phyloP scores from a whole-genome alignment of 2,329 filamentous ascomycete species.

The Colletotrichum sp. region DNA sequence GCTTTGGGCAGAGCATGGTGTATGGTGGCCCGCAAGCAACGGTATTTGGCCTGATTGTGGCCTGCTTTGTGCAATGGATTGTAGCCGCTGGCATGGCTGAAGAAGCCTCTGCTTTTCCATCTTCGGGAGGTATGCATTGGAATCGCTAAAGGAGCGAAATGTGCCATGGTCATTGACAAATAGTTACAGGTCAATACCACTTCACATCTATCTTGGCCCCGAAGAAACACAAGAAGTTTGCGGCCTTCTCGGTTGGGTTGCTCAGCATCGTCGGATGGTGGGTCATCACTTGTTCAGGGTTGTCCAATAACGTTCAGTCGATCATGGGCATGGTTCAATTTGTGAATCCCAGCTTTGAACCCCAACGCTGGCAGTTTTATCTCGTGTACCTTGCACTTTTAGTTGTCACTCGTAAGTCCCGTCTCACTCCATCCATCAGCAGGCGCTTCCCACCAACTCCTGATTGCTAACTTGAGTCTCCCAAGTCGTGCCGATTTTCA shows the following conservation, averaged over 20 bases:
- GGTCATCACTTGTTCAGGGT: conserved; percentile 25
- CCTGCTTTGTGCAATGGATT: conserved; percentile 23
- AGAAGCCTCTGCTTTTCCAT: conserved; percentile 21
- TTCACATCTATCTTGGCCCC: conserved; percentile 22
- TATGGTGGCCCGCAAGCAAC: conserved; percentile 23
- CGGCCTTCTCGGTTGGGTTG: conserved; percentile 18
- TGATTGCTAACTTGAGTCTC: neutral
- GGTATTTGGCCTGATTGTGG: conserved; percentile 22
- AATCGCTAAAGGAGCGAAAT: neutral
- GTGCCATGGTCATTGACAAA: neutral
- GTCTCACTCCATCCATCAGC: neutral
- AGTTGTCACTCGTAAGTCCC: conserved; percentile 16
- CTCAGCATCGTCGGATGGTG: conserved; percentile 23
- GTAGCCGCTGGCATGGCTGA: conserved; percentile 23
- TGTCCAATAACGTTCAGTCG: conserved; percentile 22
- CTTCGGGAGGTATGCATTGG: neutral
- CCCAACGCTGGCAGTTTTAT: conserved; percentile 23
- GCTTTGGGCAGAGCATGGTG: conserved; percentile 18
- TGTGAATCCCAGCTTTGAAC: conserved; percentile 9
- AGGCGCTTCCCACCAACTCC: neutral
- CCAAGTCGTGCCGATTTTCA: conserved; percentile 24
- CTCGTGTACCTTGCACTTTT: conserved; percentile 21
- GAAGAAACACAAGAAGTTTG: conserved; percentile 20
- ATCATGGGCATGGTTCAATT: conserved; percentile 23
- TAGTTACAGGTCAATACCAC: conserved; percentile 23